phyloP scores from a whole-genome alignment of 169 alveolate genomes.

The Plasmodium malariae region DNA sequence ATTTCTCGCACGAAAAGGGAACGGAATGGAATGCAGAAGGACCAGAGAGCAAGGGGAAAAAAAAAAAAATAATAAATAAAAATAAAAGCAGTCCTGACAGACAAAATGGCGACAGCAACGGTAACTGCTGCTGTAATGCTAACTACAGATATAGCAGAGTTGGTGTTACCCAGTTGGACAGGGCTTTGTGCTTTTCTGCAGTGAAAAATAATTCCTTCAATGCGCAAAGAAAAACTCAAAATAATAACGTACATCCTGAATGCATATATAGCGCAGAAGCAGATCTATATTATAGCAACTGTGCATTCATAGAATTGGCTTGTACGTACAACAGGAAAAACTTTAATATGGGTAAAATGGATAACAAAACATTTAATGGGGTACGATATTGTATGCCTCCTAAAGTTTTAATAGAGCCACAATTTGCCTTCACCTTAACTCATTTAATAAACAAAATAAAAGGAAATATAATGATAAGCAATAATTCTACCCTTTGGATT shows the following conservation, averaged over 20 bases:
- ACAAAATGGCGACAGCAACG: not conserved
- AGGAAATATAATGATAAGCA: slow-evolving; percentile 46
- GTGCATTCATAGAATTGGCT: slow-evolving; percentile 80
- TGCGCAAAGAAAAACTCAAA: slow-evolving; percentile 82
- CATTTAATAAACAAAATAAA: slow-evolving; percentile 50
- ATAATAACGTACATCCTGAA: slow-evolving; percentile 85
- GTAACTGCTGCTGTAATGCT: slow-evolving; percentile 41
- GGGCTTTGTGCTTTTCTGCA: slow-evolving; percentile 90
- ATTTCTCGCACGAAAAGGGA: not conserved
- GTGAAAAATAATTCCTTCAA: slow-evolving; percentile 88
- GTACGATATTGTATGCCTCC: slow-evolving; percentile 53
- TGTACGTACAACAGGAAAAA: slow-evolving; percentile 81
- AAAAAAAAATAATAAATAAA: not conserved
- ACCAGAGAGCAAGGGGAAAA: not conserved
- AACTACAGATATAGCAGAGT: slow-evolving; percentile 80
- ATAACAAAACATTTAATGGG: slow-evolving; percentile 25
- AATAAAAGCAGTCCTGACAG: not conserved
- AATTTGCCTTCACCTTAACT: slow-evolving; percentile 64
- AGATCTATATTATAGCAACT: slow-evolving; percentile 87
- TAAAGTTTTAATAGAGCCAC: slow-evolving; percentile 62
- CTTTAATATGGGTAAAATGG: slow-evolving; percentile 22
- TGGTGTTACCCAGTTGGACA: slow-evolving; percentile 87
- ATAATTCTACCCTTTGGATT: slow-evolving; percentile 53
- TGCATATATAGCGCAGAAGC: slow-evolving; percentile 88
- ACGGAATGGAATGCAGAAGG: not conserved